phyloP scores from a whole-genome alignment of 2,329 filamentous ascomycete species.

The Epichloe sp. region DNA sequence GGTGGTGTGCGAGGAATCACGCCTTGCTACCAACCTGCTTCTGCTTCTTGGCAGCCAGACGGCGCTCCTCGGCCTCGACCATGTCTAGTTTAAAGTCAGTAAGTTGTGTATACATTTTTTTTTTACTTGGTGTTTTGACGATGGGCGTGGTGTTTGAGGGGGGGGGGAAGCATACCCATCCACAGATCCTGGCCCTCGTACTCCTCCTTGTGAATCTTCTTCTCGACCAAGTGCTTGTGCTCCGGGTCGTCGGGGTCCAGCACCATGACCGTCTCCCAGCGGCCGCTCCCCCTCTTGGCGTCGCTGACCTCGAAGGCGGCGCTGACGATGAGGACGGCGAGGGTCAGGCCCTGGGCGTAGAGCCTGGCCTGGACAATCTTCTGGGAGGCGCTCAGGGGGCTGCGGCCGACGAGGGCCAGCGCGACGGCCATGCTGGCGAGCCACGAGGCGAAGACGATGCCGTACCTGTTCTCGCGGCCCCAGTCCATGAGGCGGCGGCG shows the following conservation, averaged over 20 bases:
- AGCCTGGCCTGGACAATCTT: constrained; percentile 92
- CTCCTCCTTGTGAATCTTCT: constrained; percentile 74
- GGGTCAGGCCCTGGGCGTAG: constrained; percentile 80
- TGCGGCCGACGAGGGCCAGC: constrained; percentile 63
- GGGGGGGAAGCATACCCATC: constrained; percentile 45
- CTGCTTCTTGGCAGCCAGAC: constrained; percentile 30
- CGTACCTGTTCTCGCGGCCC: constrained; percentile 71
- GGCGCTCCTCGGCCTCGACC: constrained; percentile 66
- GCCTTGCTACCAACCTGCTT: constrained; percentile 16
- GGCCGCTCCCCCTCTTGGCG: constrained; percentile 57
- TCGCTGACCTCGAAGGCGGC: constrained; percentile 74
- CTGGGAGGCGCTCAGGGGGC: constrained; percentile 60
- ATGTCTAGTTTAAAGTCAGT: constrained; percentile 44
- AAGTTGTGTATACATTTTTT: no score
- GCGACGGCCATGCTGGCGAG: constrained; percentile 65
- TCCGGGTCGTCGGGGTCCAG: constrained; percentile 69
- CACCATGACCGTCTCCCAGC: constrained; percentile 77
- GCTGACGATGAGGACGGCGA: constrained; percentile 70
- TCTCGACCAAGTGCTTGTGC: constrained; percentile 74
- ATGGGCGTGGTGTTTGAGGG: no score
- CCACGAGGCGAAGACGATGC: constrained; percentile 74
- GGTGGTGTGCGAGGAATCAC: neutral
- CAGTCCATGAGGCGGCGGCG: constrained; percentile 55
- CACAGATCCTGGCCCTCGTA: constrained; percentile 87
- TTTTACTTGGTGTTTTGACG: no score